Base-by-base conservation (phyloP, 305 asterid genomes). In the Ilex paraguariensis region DNA sequence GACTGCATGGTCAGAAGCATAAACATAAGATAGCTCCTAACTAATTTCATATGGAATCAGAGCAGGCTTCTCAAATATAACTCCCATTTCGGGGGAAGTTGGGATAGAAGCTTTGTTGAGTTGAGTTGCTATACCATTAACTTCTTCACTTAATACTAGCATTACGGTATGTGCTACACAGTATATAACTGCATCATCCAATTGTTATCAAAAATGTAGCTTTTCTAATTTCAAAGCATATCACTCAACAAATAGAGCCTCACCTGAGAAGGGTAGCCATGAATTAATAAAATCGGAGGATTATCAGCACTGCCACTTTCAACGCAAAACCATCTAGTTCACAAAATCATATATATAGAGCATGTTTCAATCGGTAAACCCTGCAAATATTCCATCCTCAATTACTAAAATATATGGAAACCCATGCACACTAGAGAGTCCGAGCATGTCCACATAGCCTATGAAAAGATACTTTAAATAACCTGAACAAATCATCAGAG, bases 291-390 rank as follows among this genome's bases (percentile, higher is more conserved):
- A 65, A 92, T 67, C 11, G 94, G 81, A 63, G 87, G 87, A 65
- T 80, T 80, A 48, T 66, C 76, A 31, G 85, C 62, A 68, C 75
- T 87, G 73, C 97, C 96, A 44, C 77, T 83, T 69, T 92, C 91
- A 49, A 92, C 84, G 75, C 87, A 85, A 75, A 92, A 92, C 96
- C 96, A 92, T 87, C 96, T 90, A 87, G 76, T 81, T 92, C 81
- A 82, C 88, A 85, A 87, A 89, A 87, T 73, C 73, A 71, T 59
- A 74, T 67, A 60, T 46, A 69, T 40, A 73, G 88, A 80, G 85
- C 77, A 88, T 62, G 88, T 78, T 84, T 84, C 95, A 83, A 79
- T 82, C 77, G 52, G 81, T 69, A 78, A 78, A 70, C 84, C 90
- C 98, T 84, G 96, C 90, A 88, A 82, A 79, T 80, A 80, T 69